Evolutionary conservation across 2,329 filamentous ascomycete genomes (phyloP).

Genomic region (Sphaerulina populicola): DNA sequence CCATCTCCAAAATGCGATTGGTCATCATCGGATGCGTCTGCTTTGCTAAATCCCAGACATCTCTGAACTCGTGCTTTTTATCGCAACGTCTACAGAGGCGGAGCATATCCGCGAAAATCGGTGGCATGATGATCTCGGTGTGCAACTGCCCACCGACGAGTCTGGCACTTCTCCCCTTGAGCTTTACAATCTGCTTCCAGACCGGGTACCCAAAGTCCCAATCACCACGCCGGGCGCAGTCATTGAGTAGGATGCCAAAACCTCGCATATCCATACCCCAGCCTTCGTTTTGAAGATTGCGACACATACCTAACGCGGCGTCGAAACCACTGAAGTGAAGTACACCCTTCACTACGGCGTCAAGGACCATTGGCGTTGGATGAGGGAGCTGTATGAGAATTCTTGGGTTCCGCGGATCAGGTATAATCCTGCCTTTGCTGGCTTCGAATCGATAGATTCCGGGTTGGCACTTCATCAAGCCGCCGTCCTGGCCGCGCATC

Average conservation of each 20-base stretch:
- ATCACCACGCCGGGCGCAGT: slow-evolving; percentile 36
- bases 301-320: slow-evolving; percentile 36
- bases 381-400: slow-evolving; percentile 39
- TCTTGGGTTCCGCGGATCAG: slow-evolving; percentile 11
- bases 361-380: slow-evolving; percentile 40
- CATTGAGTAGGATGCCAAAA: slow-evolving; percentile 35
- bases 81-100: slow-evolving; percentile 21
- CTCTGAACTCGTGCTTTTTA: slow-evolving; percentile 12
- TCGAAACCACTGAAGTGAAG: slow-evolving; percentile 41
- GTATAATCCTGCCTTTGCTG: slow-evolving; percentile 25
- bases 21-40: slow-evolving; percentile 1
- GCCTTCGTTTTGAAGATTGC: slow-evolving; percentile 38
- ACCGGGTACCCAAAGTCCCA: slow-evolving; percentile 34
- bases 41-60: slow-evolving; percentile 9
- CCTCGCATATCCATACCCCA: slow-evolving; percentile 40
- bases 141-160: slow-evolving; percentile 11
- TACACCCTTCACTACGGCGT: slow-evolving; percentile 36
- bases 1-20: not conserved
- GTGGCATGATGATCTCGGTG: slow-evolving; percentile 11
- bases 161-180: slow-evolving; percentile 15
- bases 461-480: slow-evolving; percentile 34
- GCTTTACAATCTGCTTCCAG: slow-evolving; percentile 37
- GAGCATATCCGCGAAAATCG: slow-evolving; percentile 23
- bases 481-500: slow-evolving; percentile 35
- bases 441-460: slow-evolving; percentile 17